Evolutionary conservation across 371 early-diverging fungal species (phyloP).

Genomic region (Syncephalastrum monosporum): DNA sequence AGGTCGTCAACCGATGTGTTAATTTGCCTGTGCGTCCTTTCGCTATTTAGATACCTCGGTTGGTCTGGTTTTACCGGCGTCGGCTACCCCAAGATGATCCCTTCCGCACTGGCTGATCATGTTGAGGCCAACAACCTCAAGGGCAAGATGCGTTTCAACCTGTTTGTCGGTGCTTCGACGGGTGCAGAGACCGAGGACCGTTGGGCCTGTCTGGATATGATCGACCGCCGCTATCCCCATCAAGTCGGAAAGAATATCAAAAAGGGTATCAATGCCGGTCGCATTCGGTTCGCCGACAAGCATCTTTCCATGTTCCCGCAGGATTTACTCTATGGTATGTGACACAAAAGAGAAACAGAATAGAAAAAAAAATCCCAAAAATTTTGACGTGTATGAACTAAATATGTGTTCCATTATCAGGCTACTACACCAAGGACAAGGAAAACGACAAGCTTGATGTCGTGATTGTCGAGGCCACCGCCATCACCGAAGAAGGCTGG

Average conservation of each 20-base stretch:
- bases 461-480: conserved; percentile 56
- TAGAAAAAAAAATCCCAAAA: background rate
- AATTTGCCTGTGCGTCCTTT: background rate
- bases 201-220: conserved; percentile 50
- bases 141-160: conserved; percentile 54
- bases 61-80: conserved; percentile 58
- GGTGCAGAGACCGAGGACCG: conserved; percentile 53
- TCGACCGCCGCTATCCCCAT: conserved; percentile 57
- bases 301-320: conserved; percentile 59
- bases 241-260: conserved; percentile 56
- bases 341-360: background rate
- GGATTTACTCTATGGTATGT: conserved; percentile 48
- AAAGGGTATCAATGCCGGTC: conserved; percentile 52
- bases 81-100: conserved; percentile 56
- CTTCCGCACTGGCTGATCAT: conserved; percentile 48
- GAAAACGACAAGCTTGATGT: conserved; percentile 46
- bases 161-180: conserved; percentile 53
- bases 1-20: background rate
- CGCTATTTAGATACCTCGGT: conserved; percentile 32
- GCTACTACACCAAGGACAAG: conserved; percentile 49
- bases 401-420: conserved; percentile 11
- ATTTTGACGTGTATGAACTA: background rate
- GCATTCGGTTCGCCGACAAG: conserved; percentile 58
- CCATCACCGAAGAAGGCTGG: conserved; percentile 53
- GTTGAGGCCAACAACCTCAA: conserved; percentile 53